These are phyloP conservation scores for Trametes polyzona DNA, from an alignment of 1,284 basidiomycete species.

Conservation along the genomic window DNA sequence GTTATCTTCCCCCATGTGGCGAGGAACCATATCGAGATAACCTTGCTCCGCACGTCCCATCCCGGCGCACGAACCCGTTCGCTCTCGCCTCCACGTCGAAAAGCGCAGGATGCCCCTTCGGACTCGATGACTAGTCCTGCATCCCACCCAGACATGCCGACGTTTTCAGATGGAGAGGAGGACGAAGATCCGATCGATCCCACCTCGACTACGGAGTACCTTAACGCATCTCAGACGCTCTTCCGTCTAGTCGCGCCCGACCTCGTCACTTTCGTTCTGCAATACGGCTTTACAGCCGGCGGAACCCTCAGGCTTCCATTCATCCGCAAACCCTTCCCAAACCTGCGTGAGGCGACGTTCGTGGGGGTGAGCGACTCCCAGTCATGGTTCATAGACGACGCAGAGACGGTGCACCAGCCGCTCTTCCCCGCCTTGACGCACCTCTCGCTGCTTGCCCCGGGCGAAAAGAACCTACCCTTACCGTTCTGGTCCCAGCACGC, in stretches of 20 bases:
- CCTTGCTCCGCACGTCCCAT: too few species aligned
- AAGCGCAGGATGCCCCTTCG: too few species aligned
- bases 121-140: too few species aligned
- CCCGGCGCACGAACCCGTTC: neutral
- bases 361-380: neutral
- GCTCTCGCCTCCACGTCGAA: neutral
- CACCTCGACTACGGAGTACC: neutral
- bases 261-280: neutral
- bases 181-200: neutral
- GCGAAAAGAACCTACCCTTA: too few species aligned
- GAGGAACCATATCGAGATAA: too few species aligned
- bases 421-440: neutral
- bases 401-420: neutral
- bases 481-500: neutral
- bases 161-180: neutral
- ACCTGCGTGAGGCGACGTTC: neutral
- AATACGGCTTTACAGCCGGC: neutral
- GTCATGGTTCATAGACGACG: neutral
- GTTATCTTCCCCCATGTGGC: neutral
- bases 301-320: neutral
- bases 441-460: neutral
- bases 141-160: too few species aligned
- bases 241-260: neutral
- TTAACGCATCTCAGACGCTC: neutral
- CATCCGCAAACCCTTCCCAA: neutral